phyloP scores from a whole-genome alignment of 2,329 filamentous ascomycete species.

The Penicillium brasilianum region DNA sequence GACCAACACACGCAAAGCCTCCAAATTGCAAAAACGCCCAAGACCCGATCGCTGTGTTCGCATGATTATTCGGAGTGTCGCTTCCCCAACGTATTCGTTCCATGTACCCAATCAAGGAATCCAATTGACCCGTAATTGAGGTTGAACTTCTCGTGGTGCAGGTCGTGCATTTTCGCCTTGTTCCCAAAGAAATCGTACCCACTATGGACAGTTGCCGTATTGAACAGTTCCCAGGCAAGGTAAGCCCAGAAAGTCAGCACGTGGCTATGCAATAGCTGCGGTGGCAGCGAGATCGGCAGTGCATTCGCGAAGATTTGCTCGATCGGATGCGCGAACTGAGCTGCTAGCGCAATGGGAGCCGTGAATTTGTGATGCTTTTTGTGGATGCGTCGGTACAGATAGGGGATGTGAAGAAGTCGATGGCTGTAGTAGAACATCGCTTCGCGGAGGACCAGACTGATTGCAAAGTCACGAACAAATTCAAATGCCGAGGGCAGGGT shows the following conservation, averaged over 20 bases:
- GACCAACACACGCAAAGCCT: not conserved
- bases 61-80: constrained; percentile 18
- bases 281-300: constrained; percentile 58
- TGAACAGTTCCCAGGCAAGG: constrained; percentile 54
- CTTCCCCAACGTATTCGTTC: constrained; percentile 46
- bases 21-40: not conserved
- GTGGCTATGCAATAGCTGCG: constrained; percentile 54
- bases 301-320: constrained; percentile 62
- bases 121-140: constrained; percentile 61
- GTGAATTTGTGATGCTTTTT: constrained; percentile 63
- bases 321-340: constrained; percentile 63
- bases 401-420: constrained; percentile 57
- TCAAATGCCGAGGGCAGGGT: constrained; percentile 45
- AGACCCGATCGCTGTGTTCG: not conserved
- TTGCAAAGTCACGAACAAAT: constrained; percentile 48
- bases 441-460: constrained; percentile 55
- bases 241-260: constrained; percentile 61
- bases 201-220: constrained; percentile 62
- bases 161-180: constrained; percentile 58
- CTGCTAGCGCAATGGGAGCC: constrained; percentile 60
- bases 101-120: constrained; percentile 61
- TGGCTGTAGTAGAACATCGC: constrained; percentile 62
- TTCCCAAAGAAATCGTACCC: constrained; percentile 61
- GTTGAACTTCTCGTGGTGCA: constrained; percentile 63
- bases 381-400: constrained; percentile 58